phyloP scores from a whole-genome alignment of 2,329 filamentous ascomycete genomes.

The Rhynchosporium secalis region DNA sequence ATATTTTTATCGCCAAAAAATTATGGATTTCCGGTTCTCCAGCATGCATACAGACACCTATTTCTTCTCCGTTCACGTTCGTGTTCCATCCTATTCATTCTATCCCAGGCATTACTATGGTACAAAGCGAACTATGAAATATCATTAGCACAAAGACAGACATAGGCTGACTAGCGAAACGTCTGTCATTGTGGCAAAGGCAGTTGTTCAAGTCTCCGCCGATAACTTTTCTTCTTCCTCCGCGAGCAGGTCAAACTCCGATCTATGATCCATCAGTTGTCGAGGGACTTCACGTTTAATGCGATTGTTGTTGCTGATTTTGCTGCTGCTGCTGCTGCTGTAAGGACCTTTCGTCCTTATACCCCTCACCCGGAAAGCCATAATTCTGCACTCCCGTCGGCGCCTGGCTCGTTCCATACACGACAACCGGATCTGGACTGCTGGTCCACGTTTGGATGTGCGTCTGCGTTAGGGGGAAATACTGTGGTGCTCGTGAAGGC shows the following conservation, averaged over 20 bases:
- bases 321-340: constrained; percentile 7
- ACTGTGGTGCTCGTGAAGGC: constrained; percentile 29
- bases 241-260: no score
- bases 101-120: no score
- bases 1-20: not conserved
- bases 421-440: constrained; percentile 24
- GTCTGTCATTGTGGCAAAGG: no score
- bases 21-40: no score
- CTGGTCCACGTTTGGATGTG: constrained; percentile 33
- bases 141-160: no score
- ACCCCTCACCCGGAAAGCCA: constrained; percentile 31
- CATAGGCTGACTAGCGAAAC: no score
- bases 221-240: no score
- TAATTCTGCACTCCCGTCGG: constrained; percentile 30
- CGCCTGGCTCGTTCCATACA: constrained; percentile 30
- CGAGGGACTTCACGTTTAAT: constrained; percentile 37
- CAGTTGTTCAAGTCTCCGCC: no score
- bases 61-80: no score
- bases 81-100: no score
- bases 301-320: constrained; percentile 7
- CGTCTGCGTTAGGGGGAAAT: constrained; percentile 28
- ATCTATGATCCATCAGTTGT: not conserved
- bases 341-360: constrained; percentile 30
- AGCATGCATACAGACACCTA: no score
- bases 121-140: no score